Percentiles rank a stretch among this genome's conserved stretches.
phyloP scores from a whole-genome alignment of 2,329 filamentous ascomycete genomes.

The Apiospora sp. region DNA sequence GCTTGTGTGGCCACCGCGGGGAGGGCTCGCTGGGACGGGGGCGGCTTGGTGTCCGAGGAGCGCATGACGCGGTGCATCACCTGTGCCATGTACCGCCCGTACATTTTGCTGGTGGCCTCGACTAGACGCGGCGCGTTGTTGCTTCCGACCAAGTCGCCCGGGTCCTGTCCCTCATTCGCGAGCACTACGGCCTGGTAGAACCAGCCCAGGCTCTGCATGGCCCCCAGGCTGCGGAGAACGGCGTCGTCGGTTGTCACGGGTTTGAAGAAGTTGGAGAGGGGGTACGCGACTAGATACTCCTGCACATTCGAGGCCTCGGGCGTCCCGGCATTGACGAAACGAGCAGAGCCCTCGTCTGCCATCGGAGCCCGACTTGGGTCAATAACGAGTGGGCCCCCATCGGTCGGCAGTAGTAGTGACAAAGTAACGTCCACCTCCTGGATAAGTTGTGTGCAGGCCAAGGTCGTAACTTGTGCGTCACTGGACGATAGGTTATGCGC shows the following conservation, averaged over 20 bases:
- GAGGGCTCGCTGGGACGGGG: conserved; percentile 26
- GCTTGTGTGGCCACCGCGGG: conserved; percentile 27
- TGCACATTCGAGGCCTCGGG: neutral
- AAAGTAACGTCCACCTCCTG: neutral
- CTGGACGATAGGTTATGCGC: neutral
- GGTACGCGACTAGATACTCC: neutral
- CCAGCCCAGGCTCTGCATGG: neutral
- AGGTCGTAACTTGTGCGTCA: neutral
- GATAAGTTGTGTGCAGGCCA: neutral
- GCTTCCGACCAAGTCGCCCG: neutral
- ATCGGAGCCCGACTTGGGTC: neutral
- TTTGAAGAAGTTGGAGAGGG: neutral
- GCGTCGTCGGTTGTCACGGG: neutral
- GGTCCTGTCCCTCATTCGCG: neutral
- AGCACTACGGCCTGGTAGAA: neutral
- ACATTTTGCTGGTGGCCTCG: conserved; percentile 32
- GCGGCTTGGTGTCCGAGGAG: conserved; percentile 6
- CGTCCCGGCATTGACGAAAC: neutral
- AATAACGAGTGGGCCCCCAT: neutral
- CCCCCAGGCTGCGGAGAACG: neutral
- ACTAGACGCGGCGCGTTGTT: conserved; percentile 21
- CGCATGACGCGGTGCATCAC: conserved; percentile 39
- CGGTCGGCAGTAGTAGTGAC: neutral
- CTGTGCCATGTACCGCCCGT: conserved; percentile 39
- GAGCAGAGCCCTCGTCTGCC: neutral